Conservation (phyloP, 805 yeast genomes). For the Candida chauliodis region DNA sequence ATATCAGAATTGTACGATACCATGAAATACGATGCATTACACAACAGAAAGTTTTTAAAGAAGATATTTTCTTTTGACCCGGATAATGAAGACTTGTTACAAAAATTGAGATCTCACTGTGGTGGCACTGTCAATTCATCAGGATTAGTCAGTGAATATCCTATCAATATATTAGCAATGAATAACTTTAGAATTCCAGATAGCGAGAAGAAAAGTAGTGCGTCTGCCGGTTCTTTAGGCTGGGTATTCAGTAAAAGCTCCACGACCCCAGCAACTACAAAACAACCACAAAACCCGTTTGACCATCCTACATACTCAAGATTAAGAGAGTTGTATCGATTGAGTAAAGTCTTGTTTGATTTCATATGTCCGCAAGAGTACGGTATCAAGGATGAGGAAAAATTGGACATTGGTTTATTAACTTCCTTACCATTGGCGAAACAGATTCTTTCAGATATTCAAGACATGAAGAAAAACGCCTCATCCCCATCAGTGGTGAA, state of each 20-base stretch:
- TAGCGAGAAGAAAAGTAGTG: constrained; percentile 21
- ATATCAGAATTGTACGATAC: constrained; percentile 96
- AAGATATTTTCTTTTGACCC: constrained; percentile 70
- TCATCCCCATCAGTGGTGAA: constrained; percentile 74
- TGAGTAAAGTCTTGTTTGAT: constrained; percentile 92
- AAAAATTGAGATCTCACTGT: constrained; percentile 35
- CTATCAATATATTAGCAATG: constrained; percentile 71
- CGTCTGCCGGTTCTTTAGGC: constrained; percentile 65
- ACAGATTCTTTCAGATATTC: constrained; percentile 78
- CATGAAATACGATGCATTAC: constrained; percentile 97
- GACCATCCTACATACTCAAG: constrained; percentile 78
- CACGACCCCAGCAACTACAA: constrained; percentile 12
- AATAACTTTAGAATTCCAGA: constrained; percentile 67
- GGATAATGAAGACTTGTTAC: constrained; percentile 33
- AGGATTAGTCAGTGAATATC: constrained; percentile 64
- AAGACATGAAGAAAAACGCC: constrained; percentile 67
- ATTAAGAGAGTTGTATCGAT: constrained; percentile 80
- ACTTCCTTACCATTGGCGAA: constrained; percentile 92
- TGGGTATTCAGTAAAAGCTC: constrained; percentile 46
- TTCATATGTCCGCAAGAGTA: constrained; percentile 98
- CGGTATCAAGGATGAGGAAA: constrained; percentile 93
- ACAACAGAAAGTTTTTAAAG: constrained; percentile 84
- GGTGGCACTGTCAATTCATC: constrained; percentile 46
- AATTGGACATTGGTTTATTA: constrained; percentile 89
- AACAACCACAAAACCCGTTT: constrained; percentile 44